Percentiles rank a stretch among this genome's conserved stretches.
phyloP scores from a whole-genome alignment of 257 asterid species.

The Solanum chaucha region DNA sequence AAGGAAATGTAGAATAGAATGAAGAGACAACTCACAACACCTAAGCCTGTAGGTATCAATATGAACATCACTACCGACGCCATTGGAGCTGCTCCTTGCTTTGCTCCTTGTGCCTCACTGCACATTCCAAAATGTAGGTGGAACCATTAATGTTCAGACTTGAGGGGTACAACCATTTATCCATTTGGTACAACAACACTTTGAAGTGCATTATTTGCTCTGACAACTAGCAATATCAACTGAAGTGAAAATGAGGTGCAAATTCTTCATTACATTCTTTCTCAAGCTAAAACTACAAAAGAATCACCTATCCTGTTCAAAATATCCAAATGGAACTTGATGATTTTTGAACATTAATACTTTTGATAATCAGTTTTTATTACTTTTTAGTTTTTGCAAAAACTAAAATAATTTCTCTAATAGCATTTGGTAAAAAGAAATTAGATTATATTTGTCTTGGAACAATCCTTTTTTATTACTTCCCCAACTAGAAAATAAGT shows the following conservation, averaged over 20 bases:
- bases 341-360: not conserved
- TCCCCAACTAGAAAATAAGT: not conserved
- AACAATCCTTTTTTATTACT: not conserved
- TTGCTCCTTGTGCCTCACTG: not conserved
- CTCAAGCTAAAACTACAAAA: not conserved
- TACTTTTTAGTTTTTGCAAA: not conserved
- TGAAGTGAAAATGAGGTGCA: not conserved
- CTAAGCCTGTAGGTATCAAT: constrained; percentile 56
- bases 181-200: not conserved
- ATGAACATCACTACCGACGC: constrained; percentile 41
- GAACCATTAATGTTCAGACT: not conserved
- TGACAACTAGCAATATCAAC: not conserved
- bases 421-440: not conserved
- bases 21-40: constrained; percentile 53
- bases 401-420: not conserved
- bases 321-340: not conserved
- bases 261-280: not conserved
- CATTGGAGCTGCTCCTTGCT: constrained; percentile 11
- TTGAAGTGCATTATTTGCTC: not conserved
- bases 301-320: not conserved
- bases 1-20: constrained; percentile 55
- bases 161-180: not conserved
- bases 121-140: not conserved
- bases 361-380: not conserved
- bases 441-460: not conserved